These are phyloP conservation scores for Daldinia eschscholtzii DNA, from an alignment of 2,329 filamentous ascomycete species.

Conservation along the genomic window DNA sequence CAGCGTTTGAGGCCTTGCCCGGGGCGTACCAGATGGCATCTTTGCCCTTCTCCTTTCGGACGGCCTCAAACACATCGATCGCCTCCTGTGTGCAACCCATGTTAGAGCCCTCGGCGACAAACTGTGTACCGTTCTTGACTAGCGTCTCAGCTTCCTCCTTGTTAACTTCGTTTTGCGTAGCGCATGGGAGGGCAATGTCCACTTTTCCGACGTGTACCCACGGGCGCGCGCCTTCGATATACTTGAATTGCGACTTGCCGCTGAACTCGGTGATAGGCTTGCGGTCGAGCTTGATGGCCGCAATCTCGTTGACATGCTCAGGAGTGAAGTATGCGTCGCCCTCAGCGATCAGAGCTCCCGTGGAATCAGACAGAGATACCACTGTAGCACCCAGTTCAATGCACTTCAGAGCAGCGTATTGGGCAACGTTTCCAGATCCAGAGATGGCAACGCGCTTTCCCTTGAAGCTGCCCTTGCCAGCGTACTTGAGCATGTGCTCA, in stretches of 20 bases:
- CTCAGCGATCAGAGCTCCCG: slow-evolving; percentile 83
- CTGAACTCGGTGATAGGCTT: slow-evolving; percentile 82
- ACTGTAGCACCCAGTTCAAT: slow-evolving; percentile 96
- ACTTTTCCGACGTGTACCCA: slow-evolving; percentile 92
- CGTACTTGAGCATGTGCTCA: slow-evolving; percentile 93
- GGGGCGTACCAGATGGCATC: slow-evolving; percentile 93
- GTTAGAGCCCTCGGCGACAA: slow-evolving; percentile 97
- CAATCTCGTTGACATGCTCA: slow-evolving; percentile 83
- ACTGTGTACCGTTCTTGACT: slow-evolving; percentile 80
- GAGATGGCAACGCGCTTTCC: slow-evolving; percentile 97
- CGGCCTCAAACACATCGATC: slow-evolving; percentile 90
- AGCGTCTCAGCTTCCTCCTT: slow-evolving; percentile 89
- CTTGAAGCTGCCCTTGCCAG: slow-evolving; percentile 84
- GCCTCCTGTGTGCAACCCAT: slow-evolving; percentile 98
- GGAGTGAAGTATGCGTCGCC: slow-evolving; percentile 79
- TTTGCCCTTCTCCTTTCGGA: slow-evolving; percentile 72
- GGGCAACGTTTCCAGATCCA: slow-evolving; percentile 96
- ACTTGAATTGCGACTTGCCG: slow-evolving; percentile 75
- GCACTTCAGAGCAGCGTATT: slow-evolving; percentile 95
- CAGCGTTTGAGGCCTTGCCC: slow-evolving; percentile 96
- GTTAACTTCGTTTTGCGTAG: slow-evolving; percentile 97
- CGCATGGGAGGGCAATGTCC: slow-evolving; percentile 91
- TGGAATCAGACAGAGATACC: slow-evolving; percentile 92
- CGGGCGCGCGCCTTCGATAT: slow-evolving; percentile 87
- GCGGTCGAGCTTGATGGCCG: slow-evolving; percentile 86